Base-by-base conservation (phyloP, 2,329 filamentous ascomycete genomes). In the Colletotrichum magnum region DNA sequence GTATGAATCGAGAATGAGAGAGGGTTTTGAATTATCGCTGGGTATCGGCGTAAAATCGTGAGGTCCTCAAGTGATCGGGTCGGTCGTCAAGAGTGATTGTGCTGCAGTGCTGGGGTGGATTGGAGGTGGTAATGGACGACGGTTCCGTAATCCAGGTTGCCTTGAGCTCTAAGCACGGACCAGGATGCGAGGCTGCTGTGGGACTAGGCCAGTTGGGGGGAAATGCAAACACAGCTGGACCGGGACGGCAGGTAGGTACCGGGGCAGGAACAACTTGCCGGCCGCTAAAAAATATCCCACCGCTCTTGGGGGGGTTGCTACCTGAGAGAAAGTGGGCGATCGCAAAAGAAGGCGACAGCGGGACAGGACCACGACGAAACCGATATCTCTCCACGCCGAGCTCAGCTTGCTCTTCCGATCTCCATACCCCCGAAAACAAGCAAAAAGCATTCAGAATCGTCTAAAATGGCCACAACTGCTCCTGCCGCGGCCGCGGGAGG, bases 401-500 rank as follows among this genome's bases (percentile, higher is more conserved):
- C 43, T 64, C 43, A 59, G 43, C 64, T 68, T 68, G 53, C 54
- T 43, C 18, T 21, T 24, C 26, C 51, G 52, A 63, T 53, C 43
- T 58, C 39, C 28, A 57, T 41, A 4, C 24, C 26, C 51, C 32
- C n/a, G 43, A 56, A 26, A 64, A 58, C 21, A 61, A 57, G 18
- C 39, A 63, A 39, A 50, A 32, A 4, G 45, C 48, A 47, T 52
- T 52, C 58, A 77, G 69, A 75, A 74, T 73, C 69, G 53, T 66
- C 39, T 68, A 80, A 72, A 64, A 86, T 84, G 81, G 80, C 83
- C 74, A 80, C 81, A 74, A 80, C 85, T 81, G 82, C 85, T 74
- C 75, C 80, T 66, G 77, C 81, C 71, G 75, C 72, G 66, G 76
- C 78, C 69, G 59, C 69, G 51, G 81, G 81, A 73, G 78, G 74